Evolutionary conservation across 345 rosid species (phyloP).

Genomic region (Jatropha curcas): DNA sequence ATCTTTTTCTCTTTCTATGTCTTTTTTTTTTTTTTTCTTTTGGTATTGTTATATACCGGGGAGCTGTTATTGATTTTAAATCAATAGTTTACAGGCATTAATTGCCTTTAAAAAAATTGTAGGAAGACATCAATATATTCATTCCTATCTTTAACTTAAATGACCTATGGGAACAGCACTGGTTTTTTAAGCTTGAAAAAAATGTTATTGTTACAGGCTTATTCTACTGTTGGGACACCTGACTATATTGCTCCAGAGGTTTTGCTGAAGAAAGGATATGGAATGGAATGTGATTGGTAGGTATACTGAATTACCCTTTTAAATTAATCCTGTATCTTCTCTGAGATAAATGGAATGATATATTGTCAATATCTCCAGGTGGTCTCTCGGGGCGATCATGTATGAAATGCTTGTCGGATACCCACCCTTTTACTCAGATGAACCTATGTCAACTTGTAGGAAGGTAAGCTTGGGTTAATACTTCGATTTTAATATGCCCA

Average conservation of each 20-base stretch:
- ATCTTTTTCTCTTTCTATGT: too few species aligned
- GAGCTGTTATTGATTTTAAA: too few species aligned
- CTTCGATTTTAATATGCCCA: not conserved
- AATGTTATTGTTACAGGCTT: constrained; percentile 26
- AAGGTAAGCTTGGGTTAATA: constrained; percentile 49
- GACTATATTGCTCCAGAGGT: constrained; percentile 42
- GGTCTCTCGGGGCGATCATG: constrained; percentile 99
- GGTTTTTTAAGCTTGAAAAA: constrained; percentile 18
- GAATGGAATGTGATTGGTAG: constrained; percentile 43
- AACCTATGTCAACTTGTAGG: constrained; percentile 97
- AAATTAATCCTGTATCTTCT: not conserved
- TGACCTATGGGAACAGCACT: not conserved
- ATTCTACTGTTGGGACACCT: constrained; percentile 36
- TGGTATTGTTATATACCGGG: not conserved
- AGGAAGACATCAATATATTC: not conserved
- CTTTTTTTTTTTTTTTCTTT: not conserved
- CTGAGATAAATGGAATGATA: constrained; percentile 8
- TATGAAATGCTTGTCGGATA: constrained; percentile 99
- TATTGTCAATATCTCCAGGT: constrained; percentile 51
- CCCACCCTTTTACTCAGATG: constrained; percentile 99
- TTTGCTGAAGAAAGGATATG: constrained; percentile 40
- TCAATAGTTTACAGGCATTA: not conserved
- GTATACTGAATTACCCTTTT: constrained; percentile 10
- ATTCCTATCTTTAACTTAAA: not conserved
- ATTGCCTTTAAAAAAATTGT: constrained; percentile 11